These are phyloP conservation scores for Lipomyces yamadae DNA, from an alignment of 805 yeast genomes.

Conservation along the genomic window DNA sequence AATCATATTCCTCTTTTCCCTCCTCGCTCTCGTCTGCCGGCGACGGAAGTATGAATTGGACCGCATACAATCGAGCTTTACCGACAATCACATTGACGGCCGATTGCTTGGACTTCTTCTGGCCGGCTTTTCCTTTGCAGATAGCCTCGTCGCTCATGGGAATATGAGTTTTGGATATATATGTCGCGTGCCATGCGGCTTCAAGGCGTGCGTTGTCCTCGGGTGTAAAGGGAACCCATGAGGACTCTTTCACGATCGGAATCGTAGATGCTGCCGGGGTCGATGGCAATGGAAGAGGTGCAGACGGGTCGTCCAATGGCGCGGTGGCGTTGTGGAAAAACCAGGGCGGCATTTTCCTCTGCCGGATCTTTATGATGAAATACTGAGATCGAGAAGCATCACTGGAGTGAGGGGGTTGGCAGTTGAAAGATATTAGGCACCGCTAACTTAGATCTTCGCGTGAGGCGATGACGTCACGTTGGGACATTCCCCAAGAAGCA, in stretches of 20 bases:
- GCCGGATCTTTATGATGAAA: not conserved
- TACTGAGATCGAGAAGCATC: not conserved
- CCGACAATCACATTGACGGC: conserved; percentile 37
- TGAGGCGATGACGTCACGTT: too few relatives aligned
- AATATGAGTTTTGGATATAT: conserved; percentile 19
- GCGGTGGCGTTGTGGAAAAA: conserved; percentile 40
- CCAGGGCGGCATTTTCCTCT: conserved; percentile 34
- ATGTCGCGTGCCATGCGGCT: conserved; percentile 34
- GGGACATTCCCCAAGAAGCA: too few relatives aligned
- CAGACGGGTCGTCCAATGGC: conserved; percentile 40
- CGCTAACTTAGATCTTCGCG: too few relatives aligned
- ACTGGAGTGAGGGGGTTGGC: not conserved
- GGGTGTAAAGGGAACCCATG: conserved; percentile 50
- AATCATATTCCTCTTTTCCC: not conserved
- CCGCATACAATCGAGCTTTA: conserved; percentile 35
- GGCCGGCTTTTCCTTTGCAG: conserved; percentile 8
- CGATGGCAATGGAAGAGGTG: conserved; percentile 38
- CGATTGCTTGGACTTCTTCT: conserved; percentile 13
- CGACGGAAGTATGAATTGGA: conserved; percentile 30
- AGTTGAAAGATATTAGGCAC: not conserved
- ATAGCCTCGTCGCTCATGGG: conserved; percentile 12
- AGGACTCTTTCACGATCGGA: conserved; percentile 35
- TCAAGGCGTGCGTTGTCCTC: conserved; percentile 44
- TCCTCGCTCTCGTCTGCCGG: conserved; percentile 9
- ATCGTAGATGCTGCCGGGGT: conserved; percentile 35